Base-by-base conservation (phyloP, 2,329 filamentous ascomycete species). In the Xylariaceae sp. region DNA sequence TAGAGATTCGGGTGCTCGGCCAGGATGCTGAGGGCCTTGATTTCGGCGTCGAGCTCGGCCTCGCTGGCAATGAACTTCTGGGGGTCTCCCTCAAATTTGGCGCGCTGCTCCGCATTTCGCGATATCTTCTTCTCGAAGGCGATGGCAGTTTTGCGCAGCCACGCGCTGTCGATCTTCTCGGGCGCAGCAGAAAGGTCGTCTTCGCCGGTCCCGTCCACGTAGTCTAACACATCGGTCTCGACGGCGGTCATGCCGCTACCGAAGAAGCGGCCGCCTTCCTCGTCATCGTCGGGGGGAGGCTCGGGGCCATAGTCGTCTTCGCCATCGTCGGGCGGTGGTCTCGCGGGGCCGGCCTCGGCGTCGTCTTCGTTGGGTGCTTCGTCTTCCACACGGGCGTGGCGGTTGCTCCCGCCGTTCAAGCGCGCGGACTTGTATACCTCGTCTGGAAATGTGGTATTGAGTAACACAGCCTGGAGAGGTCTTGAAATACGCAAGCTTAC, bases 181-280 rank as follows among this genome's bases (percentile, higher is more conserved):
- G 80, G 75, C 49, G 57, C 58, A 9, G 61, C 46, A 33, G 61
- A 48, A 28, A 62, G 55, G 24, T 60, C 61, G 38, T 65, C 63
- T 19, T 61, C 63, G 16, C 64, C 65, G 57, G 55, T 49, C 31
- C 46, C 57, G 37, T 96, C 89, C 48, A 98, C 80, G 59, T 85
- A 97, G 64, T 97, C 87, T 57, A 98, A 76, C 16, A 93, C 87
- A 53, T 89, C 79, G 2, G 82, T 83, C 51, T 94, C 89, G 51
- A 88, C 77, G 43, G 83, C 76, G 19, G 85, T 88, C 54, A 98
- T 85, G 26, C 93, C 93, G 40, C 89, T 87, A 33, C 91, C 93
- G 55, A 96, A 98, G 71, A 98, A 98, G 9, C 93, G 83, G 1
- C 91, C 93, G 50, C 95, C 93, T 39, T 95, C 89, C 54, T 95